Evolutionary conservation across 1,139 yeast species (phyloP), one percentile per base, ranked within the genome.

Genomic region (Blastobotrys buckinghamii): DNA sequence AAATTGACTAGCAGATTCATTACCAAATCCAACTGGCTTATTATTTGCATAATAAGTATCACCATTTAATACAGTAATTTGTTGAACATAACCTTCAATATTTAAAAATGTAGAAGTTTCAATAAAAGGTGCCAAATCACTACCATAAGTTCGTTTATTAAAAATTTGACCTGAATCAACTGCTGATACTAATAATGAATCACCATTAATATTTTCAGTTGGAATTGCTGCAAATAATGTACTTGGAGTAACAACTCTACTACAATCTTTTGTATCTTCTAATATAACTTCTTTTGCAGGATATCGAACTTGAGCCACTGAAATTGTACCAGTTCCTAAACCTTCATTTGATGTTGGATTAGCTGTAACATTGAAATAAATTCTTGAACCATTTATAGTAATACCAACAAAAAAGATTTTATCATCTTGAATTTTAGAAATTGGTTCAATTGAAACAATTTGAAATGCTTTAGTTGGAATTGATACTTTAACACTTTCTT

Each of bases 1-100:
- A 61, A 87, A 90, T 62, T 90, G 97, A 20, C 90, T 81, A 1
- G 96, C 95, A 60, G 85, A 79, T 53, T 82, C 81, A 62, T 90
- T 90, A 5, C 89, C 78, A 63, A 82, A 87, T 1, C 96, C 96
- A 58, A 74, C 79, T 15, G 95, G 94, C 42, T 77, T 77, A 39
- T 76, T 68, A 0, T 90, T 77, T 0, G 95, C 88, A 61, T 79
- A 79, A 74, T 82, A 82, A 1, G 82, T 70, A 17, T 88, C n/a
- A n/a, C n/a, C 81, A 0, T 88, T 78, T 45, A 88, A 65, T 54
- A 82, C 84, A 32, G 81, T 77, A 54, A 89, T 81, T 49, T 84
- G 87, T 59, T 83, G 90, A 33, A 88, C 81, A n/a, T 72, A 70
- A 1, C 81, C 80, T 50, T 79, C 78, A 17, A 80, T 76, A 39